These are phyloP conservation scores for Saturnispora saitoi DNA, from an alignment of 805 yeast genomes.

Conservation along the genomic window DNA sequence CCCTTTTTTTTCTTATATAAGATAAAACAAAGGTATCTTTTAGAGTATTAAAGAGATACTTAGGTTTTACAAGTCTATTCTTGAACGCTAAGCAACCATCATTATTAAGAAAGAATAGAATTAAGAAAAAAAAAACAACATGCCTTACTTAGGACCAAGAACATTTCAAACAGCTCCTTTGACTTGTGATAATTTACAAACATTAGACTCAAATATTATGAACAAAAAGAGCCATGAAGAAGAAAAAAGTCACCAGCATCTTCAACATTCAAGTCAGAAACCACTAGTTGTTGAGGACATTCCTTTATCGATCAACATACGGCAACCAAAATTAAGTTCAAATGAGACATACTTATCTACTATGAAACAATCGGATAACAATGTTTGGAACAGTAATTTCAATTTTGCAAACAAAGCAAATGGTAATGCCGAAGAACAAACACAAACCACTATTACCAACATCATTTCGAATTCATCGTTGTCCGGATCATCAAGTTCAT, in stretches of 20 bases:
- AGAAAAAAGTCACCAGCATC: not conserved
- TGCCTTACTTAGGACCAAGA: conserved; percentile 31
- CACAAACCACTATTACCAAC: not conserved
- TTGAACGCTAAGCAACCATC: too few relatives aligned
- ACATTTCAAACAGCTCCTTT: conserved; percentile 30
- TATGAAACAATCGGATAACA: not conserved
- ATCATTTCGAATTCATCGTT: not conserved
- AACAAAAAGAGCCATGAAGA: too few relatives aligned
- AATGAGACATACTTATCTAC: not conserved
- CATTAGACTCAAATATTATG: conserved; percentile 14
- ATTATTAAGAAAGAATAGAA: not conserved
- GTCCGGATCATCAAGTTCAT: not conserved
- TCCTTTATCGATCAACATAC: not conserved
- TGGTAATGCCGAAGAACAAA: not conserved
- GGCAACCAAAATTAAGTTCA: not conserved
- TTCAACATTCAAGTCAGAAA: not conserved
- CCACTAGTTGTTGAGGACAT: not conserved
- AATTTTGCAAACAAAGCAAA: not conserved
- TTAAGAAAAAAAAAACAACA: conserved; percentile 10
- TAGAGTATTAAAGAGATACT: too few relatives aligned
- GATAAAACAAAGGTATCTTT: too few relatives aligned
- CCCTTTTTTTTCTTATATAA: too few relatives aligned
- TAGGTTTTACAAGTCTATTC: too few relatives aligned
- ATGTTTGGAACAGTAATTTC: not conserved
- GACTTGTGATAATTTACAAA: conserved; percentile 26